Conservation (phyloP, 805 yeast species). For the Scheffersomyces stipitis region DNA sequence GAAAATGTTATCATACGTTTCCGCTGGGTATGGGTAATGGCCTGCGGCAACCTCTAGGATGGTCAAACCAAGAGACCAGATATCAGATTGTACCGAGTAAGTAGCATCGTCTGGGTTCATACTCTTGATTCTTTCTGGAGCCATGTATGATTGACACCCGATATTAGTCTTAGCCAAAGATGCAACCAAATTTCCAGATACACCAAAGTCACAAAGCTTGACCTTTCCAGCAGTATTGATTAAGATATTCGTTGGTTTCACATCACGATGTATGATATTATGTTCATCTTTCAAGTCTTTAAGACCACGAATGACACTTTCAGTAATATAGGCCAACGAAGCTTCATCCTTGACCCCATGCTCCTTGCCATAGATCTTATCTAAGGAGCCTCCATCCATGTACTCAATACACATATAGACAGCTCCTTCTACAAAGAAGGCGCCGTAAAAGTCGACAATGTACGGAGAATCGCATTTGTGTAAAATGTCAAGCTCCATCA, state of each 20-base stretch:
- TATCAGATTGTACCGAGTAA: constrained; percentile 90
- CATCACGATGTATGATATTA: constrained; percentile 93
- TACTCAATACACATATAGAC: constrained; percentile 98
- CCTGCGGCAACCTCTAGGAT: constrained; percentile 89
- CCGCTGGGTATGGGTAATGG: constrained; percentile 94
- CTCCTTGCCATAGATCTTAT: constrained; percentile 68
- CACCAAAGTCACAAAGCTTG: constrained; percentile 95
- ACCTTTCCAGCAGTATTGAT: constrained; percentile 82
- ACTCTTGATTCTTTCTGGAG: constrained; percentile 90
- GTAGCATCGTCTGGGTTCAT: constrained; percentile 71
- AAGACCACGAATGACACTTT: constrained; percentile 77
- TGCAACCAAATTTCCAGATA: constrained; percentile 91
- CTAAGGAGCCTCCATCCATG: constrained; percentile 96
- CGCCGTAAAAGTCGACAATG: constrained; percentile 96
- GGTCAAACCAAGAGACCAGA: constrained; percentile 91
- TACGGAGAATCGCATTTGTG: constrained; percentile 89
- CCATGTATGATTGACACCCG: constrained; percentile 98
- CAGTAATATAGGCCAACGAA: constrained; percentile 75
- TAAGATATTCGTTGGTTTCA: constrained; percentile 91
- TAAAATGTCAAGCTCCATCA: constrained; percentile 93
- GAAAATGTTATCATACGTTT: constrained; percentile 84
- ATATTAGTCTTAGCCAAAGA: constrained; percentile 92
- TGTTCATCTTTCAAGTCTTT: constrained; percentile 84
- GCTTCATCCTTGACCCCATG: constrained; percentile 71
- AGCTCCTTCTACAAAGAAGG: constrained; percentile 95